These are phyloP conservation scores for Babesia divergens DNA, from an alignment of 169 alveolate genomes.

Conservation along the genomic window DNA sequence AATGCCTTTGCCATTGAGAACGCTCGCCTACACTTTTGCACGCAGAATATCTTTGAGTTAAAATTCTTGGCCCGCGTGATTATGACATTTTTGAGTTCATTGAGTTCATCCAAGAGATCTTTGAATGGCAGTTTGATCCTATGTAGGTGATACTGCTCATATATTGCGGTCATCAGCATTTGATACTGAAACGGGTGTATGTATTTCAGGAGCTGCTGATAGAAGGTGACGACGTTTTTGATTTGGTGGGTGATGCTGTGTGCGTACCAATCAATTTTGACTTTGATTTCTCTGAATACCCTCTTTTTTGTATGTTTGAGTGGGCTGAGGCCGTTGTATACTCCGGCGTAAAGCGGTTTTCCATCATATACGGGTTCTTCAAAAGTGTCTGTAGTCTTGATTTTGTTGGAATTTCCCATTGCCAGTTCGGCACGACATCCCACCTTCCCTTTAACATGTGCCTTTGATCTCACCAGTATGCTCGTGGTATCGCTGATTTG, in stretches of 20 bases:
- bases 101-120: conserved; percentile 28
- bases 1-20: conserved; percentile 49
- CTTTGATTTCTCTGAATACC: conserved; percentile 54
- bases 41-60: conserved; percentile 9
- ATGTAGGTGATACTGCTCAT: conserved; percentile 15
- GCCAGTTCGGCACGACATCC: conserved; percentile 50
- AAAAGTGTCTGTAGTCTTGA: conserved; percentile 11
- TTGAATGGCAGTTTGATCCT: conserved; percentile 26
- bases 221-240: conserved; percentile 50
- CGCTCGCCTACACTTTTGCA: conserved; percentile 57
- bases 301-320: conserved; percentile 53
- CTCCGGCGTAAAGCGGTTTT: conserved; percentile 54
- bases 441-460: conserved; percentile 62
- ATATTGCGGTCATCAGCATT: conserved; percentile 40
- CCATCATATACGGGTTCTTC: conserved; percentile 23
- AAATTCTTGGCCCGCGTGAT: conserved; percentile 25
- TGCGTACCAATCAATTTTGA: conserved; percentile 60
- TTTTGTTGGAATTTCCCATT: conserved; percentile 48
- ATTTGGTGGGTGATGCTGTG: conserved; percentile 54
- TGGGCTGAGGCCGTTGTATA: conserved; percentile 55
- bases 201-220: conserved; percentile 30
- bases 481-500: conserved; percentile 42
- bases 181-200: conserved; percentile 70
- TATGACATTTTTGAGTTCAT: conserved; percentile 10
- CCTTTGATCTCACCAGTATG: conserved; percentile 54